Evolutionary conservation across 2,329 filamentous ascomycete genomes (phyloP), one percentile per base, ranked within the genome.

Genomic region (Ophiocordyceps sinensis): DNA sequence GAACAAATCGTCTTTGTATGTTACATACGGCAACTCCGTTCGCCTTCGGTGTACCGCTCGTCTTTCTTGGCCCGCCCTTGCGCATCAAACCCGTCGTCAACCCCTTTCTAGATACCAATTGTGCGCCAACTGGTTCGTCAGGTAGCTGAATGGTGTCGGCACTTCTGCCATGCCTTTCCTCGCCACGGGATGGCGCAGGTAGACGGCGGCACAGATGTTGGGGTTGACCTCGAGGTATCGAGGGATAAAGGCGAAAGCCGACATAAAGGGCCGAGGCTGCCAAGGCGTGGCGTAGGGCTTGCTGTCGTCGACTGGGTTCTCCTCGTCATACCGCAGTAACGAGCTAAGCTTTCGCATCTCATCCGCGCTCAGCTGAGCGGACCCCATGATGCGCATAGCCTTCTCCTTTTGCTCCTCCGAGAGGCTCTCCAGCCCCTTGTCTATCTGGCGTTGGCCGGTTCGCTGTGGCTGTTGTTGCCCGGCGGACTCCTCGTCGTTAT

Each of bases 221-320:
- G 94, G 91, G 69, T 96, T 95, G 52, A 98, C 91, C 66, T 98
- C 93, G 45, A 98, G 75, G 61, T 96, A 98, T 41, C 84, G 71
- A 11, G 91, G 91, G 50, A 98, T 87, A 62, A 94, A 95, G 21
- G 88, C 87, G 62, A 98, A 98, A 1, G 88, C 79, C 40, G 76
- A 72, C 84, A 98, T 93, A 63, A 76, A 96, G 40, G 82, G 73
- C 42, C 87, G 74, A 12, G 91, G 91, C 48, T 73, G 66, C 91
- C 91, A 98, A 12, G 91, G 91, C 2, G 88, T 95, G 5, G 74
- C 74, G 58, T 98, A 98, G 4, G 91, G 85, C 64, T 94, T 94
- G 43, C 60, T 64, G 37, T 63, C 62, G 61, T 95, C 85, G 44
- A 81, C 63, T 0, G 85, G 82, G 63, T 95, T 94, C 57, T 86